Evolutionary conservation across 176 grass and related monocot species (phyloP), one percentile per base, ranked within the genome.

Genomic region (Oryza longistaminata): DNA sequence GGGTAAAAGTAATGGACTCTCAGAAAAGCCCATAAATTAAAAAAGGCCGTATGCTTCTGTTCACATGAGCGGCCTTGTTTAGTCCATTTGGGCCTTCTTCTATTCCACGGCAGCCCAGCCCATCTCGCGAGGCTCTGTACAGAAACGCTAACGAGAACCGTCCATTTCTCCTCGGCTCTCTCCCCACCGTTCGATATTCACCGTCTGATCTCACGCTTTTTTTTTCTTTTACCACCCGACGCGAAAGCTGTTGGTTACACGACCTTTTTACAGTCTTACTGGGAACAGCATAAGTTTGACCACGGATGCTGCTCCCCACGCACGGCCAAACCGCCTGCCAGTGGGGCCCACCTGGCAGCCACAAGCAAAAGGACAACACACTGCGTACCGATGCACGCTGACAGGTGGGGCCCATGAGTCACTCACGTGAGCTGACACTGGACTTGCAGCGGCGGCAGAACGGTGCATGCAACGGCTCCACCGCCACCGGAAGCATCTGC

Each of bases 261-360:
- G 2, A 10, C 42, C 13, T 49, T 15, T 49, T 49, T 49, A 49
- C 13, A 58, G 17, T 58, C n/a, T 58, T 58, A 58, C 53, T 58
- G 53, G 12, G 53, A n/a, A 3, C 1, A 1, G 39, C 70, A 44
- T 25, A 14, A 15, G 40, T 45, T 45, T 44, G 70, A 45, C 40
- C 11, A 43, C 5, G 40, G 37, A 24, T 2, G 39, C 22, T 72
- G 70, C 70, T 45, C 2, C 22, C 12, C 6, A 2, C 22, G 15
- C 42, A 22, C 40, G n/a, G 70, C n/a, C 70, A 45, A 46, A 46
- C 4, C 11, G 2, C 21, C 70, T 44, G 70, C 39, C 70, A 19
- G 10, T 72, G 70, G 45, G 74, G 29, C 61, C 82, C 61, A 52
- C 13, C n/a, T 76, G 44, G 31, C 82, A 58, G 64, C 46, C 64